Evolutionary conservation across 352 stramenopile species (phyloP), one percentile per base, ranked within the genome.

Genomic region (Pythium monospermum): DNA sequence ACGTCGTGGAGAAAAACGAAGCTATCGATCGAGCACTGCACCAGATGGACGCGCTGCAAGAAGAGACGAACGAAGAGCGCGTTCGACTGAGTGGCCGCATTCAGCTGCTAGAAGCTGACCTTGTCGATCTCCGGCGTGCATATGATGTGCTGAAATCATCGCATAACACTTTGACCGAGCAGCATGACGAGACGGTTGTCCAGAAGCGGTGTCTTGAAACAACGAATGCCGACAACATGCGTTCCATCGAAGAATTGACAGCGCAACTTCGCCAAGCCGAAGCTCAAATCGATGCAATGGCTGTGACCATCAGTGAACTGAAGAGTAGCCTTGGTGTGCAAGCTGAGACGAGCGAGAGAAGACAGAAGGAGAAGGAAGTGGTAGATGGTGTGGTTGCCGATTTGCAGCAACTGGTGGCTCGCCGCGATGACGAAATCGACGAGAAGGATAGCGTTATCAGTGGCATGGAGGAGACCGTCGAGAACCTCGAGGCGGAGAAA

Each of bases 381-480:
- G 28, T 40, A 12, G 49, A 57, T 16, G 11, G 26, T 19, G 21
- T 7, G 12, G 15, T 53, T 6, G 19, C 44, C 3, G 22, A 30
- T 3, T 26, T 60, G 27, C 23, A 38, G 13, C 19, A 38, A 23
- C 27, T 54, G 16, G 44, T 60, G 8, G 10, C 43, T 21, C 27
- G 43, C 8, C 53, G 53, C 26, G 53, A 60, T 13, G 53, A 60
- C 6, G 53, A 60, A 19, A 36, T 60, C 16, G 53, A 60, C 22
- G 53, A 60, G 37, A 60, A 60, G 27, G 53, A 60, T 21, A 60
- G 53, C 11, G 45, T 49, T 22, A 60, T 60, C 19, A 60, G 53
- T 26, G 53, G 53, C 11, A 60, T 60, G 53, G 53, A 60, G 18
- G 53, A 60, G 23, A 60, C 36, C 22, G 26, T 60, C 10, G 53